These are phyloP conservation scores for Amanita thiersii DNA, from an alignment of 768 basidiomycete species.

Conservation along the genomic window DNA sequence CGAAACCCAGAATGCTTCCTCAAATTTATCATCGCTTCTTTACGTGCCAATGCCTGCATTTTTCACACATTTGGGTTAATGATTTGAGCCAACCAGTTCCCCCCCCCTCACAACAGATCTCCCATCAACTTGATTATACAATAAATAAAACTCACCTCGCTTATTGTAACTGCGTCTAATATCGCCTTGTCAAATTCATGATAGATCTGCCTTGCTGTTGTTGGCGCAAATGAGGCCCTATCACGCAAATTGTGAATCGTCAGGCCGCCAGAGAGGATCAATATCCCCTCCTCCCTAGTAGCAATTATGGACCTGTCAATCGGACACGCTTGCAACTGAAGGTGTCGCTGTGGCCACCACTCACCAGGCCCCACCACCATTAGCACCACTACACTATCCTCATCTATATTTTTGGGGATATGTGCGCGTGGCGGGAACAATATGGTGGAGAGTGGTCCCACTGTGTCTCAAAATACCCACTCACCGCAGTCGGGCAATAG, in stretches of 20 bases:
- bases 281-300: slow-evolving; percentile 51
- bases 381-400: too few relatives aligned
- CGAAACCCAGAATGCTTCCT: slow-evolving; percentile 55
- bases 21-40: slow-evolving; percentile 46
- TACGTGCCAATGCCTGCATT: slow-evolving; percentile 40
- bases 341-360: too few relatives aligned
- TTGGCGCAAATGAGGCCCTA: slow-evolving; percentile 37
- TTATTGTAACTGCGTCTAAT: slow-evolving; percentile 39
- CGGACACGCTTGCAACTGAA: background rate
- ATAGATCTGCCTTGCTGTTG: slow-evolving; percentile 36
- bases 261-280: slow-evolving; percentile 67
- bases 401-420: too few relatives aligned
- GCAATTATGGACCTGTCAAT: slow-evolving; percentile 13
- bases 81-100: slow-evolving; percentile 5
- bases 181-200: slow-evolving; percentile 56
- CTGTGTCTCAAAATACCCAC: slow-evolving; percentile 15
- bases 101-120: too few relatives aligned
- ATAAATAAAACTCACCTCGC: slow-evolving; percentile 36
- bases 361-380: too few relatives aligned
- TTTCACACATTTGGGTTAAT: too few relatives aligned
- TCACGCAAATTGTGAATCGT: slow-evolving; percentile 62
- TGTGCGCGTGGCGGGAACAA: too few relatives aligned
- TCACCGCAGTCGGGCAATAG: slow-evolving; percentile 50
- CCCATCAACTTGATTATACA: too few relatives aligned
- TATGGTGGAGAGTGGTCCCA: too few relatives aligned